Conservation (phyloP, 1,284 basidiomycete genomes). For the Bjerkandera adusta region DNA sequence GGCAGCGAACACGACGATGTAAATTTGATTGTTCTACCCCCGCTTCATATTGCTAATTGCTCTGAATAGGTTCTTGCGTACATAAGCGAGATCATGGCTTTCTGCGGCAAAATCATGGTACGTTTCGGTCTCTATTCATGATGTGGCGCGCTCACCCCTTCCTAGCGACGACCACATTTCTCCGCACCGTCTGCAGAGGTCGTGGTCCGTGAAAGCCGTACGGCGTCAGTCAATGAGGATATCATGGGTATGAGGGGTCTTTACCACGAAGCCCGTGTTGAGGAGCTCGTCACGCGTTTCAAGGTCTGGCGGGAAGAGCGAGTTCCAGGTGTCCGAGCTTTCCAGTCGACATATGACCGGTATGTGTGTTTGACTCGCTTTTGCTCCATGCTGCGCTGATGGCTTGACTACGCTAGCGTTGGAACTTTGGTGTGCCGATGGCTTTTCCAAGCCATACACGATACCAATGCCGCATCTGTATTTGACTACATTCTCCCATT, state of each 20-base stretch:
- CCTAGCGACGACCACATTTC: conserved; percentile 64
- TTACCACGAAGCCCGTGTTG: conserved; percentile 58
- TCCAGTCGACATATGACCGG: conserved; percentile 83
- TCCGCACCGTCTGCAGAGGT: conserved; percentile 67
- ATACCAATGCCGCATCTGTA: conserved; percentile 69
- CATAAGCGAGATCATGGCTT: conserved; percentile 74
- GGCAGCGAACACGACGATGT: conserved; percentile 81
- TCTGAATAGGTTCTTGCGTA: conserved; percentile 58
- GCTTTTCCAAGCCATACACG: conserved; percentile 71
- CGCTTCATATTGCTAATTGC: not conserved
- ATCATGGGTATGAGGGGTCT: conserved; percentile 77
- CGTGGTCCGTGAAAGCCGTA: conserved; percentile 72
- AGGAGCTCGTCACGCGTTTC: conserved; percentile 61
- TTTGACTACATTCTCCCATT: conserved; percentile 83
- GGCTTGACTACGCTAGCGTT: conserved; percentile 38
- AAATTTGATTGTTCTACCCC: conserved; percentile 19
- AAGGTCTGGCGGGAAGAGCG: conserved; percentile 68
- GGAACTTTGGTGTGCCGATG: conserved; percentile 71
- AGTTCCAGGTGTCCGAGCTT: conserved; percentile 70
- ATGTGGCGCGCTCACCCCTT: conserved; percentile 2
- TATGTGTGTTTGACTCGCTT: conserved; percentile 29
- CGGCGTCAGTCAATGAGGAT: conserved; percentile 55
- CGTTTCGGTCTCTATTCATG: conserved; percentile 12
- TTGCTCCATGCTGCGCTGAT: not conserved
- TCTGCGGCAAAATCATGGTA: conserved; percentile 73